These are phyloP conservation scores for Triticum turgidum DNA, from an alignment of 176 grass and related monocot species.

Conservation along the genomic window DNA sequence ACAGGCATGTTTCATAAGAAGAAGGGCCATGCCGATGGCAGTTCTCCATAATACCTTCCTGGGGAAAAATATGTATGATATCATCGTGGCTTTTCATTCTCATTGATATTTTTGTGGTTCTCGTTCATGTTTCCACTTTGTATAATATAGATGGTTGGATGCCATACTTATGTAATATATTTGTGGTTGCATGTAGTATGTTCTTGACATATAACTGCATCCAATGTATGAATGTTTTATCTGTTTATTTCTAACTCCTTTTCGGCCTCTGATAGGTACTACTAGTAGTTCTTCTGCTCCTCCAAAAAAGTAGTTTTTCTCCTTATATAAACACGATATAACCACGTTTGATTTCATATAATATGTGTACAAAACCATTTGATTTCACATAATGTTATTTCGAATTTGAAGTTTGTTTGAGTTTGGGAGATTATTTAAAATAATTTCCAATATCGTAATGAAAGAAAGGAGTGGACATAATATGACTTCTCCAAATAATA, in stretches of 20 bases:
- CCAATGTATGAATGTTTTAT: not conserved
- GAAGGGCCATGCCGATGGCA: constrained; percentile 51
- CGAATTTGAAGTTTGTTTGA: no score
- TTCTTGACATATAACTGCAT: constrained; percentile 13
- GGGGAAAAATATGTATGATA: constrained; percentile 61
- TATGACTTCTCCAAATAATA: no score
- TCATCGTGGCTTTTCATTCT: constrained; percentile 10
- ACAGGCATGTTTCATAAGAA: constrained; percentile 76
- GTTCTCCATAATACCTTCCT: constrained; percentile 58
- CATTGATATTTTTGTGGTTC: not conserved
- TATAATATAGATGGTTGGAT: constrained; percentile 17
- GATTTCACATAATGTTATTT: no score
- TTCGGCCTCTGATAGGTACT: no score
- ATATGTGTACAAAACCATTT: no score
- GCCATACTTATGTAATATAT: constrained; percentile 36
- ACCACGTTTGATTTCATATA: no score
- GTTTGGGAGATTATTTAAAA: no score
- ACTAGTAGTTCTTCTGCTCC: no score
- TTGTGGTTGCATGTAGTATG: constrained; percentile 22
- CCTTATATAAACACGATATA: no score
- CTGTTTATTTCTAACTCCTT: not conserved
- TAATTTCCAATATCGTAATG: no score
- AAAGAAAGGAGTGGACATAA: no score
- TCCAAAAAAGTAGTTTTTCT: no score
- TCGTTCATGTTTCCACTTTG: constrained; percentile 25